A percentile compares a stretch with the other conserved stretches of the same genome.
Conservation (phyloP, 2,329 filamentous ascomycete genomes). For the Diaporthe amygdali region DNA sequence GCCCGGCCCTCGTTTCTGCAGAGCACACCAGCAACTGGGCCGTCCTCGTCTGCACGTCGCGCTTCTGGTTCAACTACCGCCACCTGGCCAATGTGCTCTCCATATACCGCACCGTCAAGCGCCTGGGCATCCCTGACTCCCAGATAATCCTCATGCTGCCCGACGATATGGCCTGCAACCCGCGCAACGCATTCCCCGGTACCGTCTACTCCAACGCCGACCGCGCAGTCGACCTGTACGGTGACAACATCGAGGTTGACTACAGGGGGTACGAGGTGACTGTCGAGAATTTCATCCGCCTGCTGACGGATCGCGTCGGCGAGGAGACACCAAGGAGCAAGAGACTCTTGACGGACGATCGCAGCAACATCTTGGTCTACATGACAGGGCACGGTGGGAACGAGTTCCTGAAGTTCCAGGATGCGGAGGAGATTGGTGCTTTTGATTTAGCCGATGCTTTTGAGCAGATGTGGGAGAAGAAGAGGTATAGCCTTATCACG, state of each 20-base stretch:
- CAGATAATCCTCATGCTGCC: constrained; percentile 99
- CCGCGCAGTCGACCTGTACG: constrained; percentile 92
- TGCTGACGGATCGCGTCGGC: constrained; percentile 92
- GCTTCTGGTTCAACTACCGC: constrained; percentile 99
- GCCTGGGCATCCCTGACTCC: constrained; percentile 94
- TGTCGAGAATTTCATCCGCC: constrained; percentile 96
- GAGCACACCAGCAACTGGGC: constrained; percentile 99
- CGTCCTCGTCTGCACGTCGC: constrained; percentile 95
- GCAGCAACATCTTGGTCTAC: constrained; percentile 96
- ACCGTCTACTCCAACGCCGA: constrained; percentile 99
- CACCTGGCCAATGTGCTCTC: constrained; percentile 98
- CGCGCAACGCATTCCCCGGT: constrained; percentile 95
- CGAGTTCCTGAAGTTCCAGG: constrained; percentile 98
- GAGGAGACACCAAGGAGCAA: constrained; percentile 96
- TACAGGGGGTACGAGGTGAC: constrained; percentile 98
- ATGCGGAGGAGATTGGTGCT: constrained; percentile 94
- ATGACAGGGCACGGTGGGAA: constrained; percentile 99
- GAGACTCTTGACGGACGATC: constrained; percentile 88
- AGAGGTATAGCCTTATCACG: constrained; percentile 62
- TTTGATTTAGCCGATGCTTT: constrained; percentile 97
- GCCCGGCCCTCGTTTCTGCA: constrained; percentile 53
- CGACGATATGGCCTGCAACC: constrained; percentile 99
- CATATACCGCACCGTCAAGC: constrained; percentile 96
- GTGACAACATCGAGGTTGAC: constrained; percentile 98
- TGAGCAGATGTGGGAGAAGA: constrained; percentile 99